These are phyloP conservation scores for Colletotrichum spaethianum DNA, from an alignment of 2,329 filamentous ascomycete species.

Conservation along the genomic window DNA sequence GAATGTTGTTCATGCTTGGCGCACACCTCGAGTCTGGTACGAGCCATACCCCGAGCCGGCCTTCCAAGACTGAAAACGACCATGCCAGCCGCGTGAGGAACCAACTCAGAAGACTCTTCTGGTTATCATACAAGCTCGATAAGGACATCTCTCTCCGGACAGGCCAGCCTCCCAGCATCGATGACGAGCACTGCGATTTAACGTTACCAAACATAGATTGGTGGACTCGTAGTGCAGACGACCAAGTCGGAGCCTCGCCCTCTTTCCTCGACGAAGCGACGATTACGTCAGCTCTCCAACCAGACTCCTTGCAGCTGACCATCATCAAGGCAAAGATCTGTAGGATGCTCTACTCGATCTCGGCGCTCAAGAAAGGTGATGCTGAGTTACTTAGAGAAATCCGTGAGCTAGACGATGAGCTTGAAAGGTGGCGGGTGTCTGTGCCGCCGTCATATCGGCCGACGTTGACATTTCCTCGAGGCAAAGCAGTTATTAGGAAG, in stretches of 20 bases:
- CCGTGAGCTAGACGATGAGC: constrained; percentile 68
- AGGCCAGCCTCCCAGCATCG: constrained; percentile 65
- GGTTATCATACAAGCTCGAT: constrained; percentile 68
- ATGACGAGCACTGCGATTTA: constrained; percentile 67
- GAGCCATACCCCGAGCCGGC: constrained; percentile 39
- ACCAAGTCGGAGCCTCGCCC: constrained; percentile 42
- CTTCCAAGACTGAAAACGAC: constrained; percentile 21
- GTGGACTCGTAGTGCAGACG: constrained; percentile 36
- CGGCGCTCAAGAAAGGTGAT: constrained; percentile 64
- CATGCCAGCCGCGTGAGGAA: constrained; percentile 47
- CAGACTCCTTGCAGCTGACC: constrained; percentile 63
- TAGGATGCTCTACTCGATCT: constrained; percentile 63
- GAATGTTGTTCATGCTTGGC: constrained; percentile 64
- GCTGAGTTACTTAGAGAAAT: constrained; percentile 69
- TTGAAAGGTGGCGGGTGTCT: constrained; percentile 68
- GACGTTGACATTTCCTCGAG: constrained; percentile 58
- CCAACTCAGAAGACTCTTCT: constrained; percentile 63
- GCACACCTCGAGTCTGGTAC: constrained; percentile 52
- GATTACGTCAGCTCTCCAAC: constrained; percentile 51
- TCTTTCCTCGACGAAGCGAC: constrained; percentile 33
- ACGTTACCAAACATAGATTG: constrained; percentile 59
- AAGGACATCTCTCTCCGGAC: constrained; percentile 69
- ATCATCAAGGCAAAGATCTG: constrained; percentile 67
- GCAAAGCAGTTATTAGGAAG: constrained; percentile 43
- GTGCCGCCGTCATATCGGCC: constrained; percentile 62